Base-by-base conservation (phyloP, 345 rosid species). In the Citrus maxima region DNA sequence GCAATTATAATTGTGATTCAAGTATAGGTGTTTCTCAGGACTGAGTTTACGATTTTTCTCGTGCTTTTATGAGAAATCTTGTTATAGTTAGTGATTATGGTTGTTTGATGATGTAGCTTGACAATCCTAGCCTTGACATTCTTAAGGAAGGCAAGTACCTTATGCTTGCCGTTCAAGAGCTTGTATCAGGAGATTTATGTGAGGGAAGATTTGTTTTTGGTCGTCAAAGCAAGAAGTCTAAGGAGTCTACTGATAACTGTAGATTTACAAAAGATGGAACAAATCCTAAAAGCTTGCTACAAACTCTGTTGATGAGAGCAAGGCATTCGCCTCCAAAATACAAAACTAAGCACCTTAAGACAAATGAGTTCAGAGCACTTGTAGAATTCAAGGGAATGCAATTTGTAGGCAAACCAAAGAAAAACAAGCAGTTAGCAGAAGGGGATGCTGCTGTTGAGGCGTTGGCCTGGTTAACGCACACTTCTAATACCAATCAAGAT, bases 371-470 rank as follows among this genome's bases (percentile, higher is more conserved):
- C 74, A 86, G 98, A 76, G 97, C 98, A 21, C 90, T 96, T 14
- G 97, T 90, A 27, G 99, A 96, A 82, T 94, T 96, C 85, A 94
- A 94, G 82, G 99, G 98, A 13, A 94, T 96, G 98, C 99, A 96
- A 59, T 96, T 96, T 76, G 94, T 96, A 0, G 99, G 98, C 51
- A 96, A 96, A 78, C 98, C 99, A 40, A 91, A 85, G 88, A 91
- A 82, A 80, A 96, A 91, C 86, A 96, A 96, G 88, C 98, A 93
- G 78, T 89, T 91, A 1, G 98, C 99, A 2, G 99, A 96, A 90
- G 89, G 94, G 80, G 98, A 94, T 76, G 99, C 99, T 70, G 98
- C 98, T 54, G 80, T 94, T 51, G 98, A 96, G 80, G 99, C 98
- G 27, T 84, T 96, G 82, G 98, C 99, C 55, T 96, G 99, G 99